Percentiles rank a stretch among this genome's conserved stretches.
Conservation (phyloP, 2,329 filamentous ascomycete genomes). For the Stagonosporopsis cucurbitacearum region DNA sequence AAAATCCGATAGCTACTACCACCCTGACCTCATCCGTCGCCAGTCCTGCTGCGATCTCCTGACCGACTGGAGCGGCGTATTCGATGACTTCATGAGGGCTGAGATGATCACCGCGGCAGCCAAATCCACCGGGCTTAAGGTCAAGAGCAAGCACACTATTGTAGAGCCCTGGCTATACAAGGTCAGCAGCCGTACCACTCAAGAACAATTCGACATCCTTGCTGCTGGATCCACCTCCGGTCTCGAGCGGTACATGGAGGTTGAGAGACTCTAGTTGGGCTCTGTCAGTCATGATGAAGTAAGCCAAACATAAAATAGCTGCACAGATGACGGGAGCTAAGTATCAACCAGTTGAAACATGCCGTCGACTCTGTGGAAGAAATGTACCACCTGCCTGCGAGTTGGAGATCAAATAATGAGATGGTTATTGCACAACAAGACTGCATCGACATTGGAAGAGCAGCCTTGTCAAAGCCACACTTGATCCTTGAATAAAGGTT, state of each 20-base stretch:
- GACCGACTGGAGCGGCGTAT: neutral
- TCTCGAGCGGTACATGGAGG: neutral
- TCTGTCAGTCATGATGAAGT: no score
- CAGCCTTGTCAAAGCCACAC: no score
- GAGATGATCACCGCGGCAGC: neutral
- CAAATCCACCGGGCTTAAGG: neutral
- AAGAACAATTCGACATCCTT: neutral
- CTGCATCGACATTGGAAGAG: no score
- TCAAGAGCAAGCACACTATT: neutral
- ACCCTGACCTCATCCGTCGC: neutral
- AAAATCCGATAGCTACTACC: neutral
- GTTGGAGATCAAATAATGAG: no score
- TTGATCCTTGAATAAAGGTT: no score
- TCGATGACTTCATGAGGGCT: neutral
- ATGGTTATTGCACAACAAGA: no score
- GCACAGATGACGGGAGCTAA: no score
- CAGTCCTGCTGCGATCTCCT: neutral
- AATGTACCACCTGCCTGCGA: no score
- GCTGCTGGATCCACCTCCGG: neutral
- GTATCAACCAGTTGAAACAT: no score
- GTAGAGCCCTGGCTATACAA: neutral
- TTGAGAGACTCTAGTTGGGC: neutral
- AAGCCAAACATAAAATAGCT: no score
- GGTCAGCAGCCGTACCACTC: neutral
- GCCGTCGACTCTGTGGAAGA: no score